phyloP scores from a whole-genome alignment of 1,139 yeast species.

The Geotrichum candidum region DNA sequence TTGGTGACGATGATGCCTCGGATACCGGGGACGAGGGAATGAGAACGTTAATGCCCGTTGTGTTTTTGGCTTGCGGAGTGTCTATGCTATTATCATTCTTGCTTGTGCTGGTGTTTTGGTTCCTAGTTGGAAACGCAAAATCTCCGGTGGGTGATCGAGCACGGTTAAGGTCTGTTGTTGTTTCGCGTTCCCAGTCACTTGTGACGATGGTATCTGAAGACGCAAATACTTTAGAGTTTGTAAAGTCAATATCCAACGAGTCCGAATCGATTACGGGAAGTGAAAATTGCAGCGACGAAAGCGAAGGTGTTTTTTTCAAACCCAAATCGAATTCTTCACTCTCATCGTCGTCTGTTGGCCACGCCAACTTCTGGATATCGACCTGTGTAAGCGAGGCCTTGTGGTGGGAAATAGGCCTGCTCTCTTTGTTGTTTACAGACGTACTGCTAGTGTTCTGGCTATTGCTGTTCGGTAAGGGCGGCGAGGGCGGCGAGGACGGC shows the following conservation, averaged over 20 bases:
- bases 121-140: neutral
- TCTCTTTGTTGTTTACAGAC: neutral
- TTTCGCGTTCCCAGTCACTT: constrained; percentile 7
- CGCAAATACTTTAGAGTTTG: neutral
- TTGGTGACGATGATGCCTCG: constrained; percentile 23
- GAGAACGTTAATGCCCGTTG: neutral
- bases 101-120: neutral
- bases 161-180: constrained; percentile 5
- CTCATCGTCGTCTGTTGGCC: neutral
- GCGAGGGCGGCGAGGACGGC: neutral
- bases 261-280: neutral
- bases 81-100: neutral
- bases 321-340: neutral
- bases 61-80: neutral
- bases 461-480: neutral
- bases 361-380: constrained; percentile 6
- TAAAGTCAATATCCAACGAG: neutral
- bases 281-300: neutral
- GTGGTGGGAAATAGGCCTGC: constrained; percentile 1
- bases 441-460: neutral
- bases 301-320: neutral
- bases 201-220: neutral
- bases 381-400: constrained; percentile 4
- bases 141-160: neutral
- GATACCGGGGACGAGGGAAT: neutral